Conservation (phyloP, 345 rosid genomes). For the Ceriops tagal region DNA sequence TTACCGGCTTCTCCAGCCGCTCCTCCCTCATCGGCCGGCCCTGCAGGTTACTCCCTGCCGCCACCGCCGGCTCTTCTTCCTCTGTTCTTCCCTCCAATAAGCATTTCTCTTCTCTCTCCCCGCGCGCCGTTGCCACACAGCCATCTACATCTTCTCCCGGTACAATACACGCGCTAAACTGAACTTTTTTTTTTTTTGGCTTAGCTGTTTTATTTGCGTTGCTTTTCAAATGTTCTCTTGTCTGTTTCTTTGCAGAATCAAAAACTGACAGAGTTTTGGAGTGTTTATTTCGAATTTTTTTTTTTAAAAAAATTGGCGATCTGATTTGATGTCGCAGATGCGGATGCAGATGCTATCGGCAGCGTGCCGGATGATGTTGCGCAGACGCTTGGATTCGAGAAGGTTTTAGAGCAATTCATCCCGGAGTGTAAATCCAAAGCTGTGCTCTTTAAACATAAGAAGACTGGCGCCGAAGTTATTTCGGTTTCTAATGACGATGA, state of each 20-base stretch:
- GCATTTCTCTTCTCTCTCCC: slow-evolving; percentile 50
- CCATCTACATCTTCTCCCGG: slow-evolving; percentile 55
- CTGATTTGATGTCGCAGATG: slow-evolving; percentile 6
- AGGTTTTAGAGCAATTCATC: slow-evolving; percentile 78
- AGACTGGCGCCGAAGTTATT: slow-evolving; percentile 88
- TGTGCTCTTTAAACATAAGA: slow-evolving; percentile 78
- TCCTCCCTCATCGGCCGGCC: slow-evolving; percentile 38
- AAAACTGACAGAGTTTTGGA: not conserved
- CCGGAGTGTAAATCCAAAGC: slow-evolving; percentile 89
- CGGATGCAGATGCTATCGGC: slow-evolving; percentile 37
- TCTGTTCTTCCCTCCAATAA: slow-evolving; percentile 24
- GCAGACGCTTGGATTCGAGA: slow-evolving; percentile 78
- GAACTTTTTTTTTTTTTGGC: no score
- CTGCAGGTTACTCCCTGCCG: slow-evolving; percentile 24
- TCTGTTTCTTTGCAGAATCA: not conserved
- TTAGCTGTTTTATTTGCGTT: not conserved
- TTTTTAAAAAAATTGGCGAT: not conserved
- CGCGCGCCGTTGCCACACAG: slow-evolving; percentile 64
- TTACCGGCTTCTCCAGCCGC: slow-evolving; percentile 36
- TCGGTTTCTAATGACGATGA: slow-evolving; percentile 65
- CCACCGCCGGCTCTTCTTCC: slow-evolving; percentile 24
- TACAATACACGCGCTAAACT: slow-evolving; percentile 9
- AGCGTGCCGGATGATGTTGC: slow-evolving; percentile 58
- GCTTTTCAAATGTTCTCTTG: not conserved
- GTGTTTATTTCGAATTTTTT: not conserved